Evolutionary conservation across 345 rosid genomes (phyloP).

Genomic region (Salix suchowensis): DNA sequence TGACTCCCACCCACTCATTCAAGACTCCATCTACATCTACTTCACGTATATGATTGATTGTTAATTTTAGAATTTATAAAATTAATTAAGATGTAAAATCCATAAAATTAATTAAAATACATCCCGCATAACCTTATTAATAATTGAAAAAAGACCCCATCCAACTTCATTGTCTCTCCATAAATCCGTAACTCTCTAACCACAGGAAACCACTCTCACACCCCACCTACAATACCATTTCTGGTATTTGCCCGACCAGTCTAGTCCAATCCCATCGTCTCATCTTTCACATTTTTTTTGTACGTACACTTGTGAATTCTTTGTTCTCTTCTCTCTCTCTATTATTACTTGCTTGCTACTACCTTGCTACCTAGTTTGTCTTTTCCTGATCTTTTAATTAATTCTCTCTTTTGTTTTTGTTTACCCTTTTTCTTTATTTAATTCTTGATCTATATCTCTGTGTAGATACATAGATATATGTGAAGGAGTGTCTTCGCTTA

Average conservation of each 20-base stretch:
- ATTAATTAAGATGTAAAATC: too few relatives aligned
- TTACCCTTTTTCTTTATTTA: not conserved
- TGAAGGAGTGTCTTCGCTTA: not conserved
- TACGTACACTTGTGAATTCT: not conserved
- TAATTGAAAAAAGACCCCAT: too few relatives aligned
- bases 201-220: not conserved
- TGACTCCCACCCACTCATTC: slow-evolving; percentile 58
- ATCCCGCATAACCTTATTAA: too few relatives aligned
- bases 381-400: not conserved
- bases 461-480: not conserved
- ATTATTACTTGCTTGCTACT: not conserved
- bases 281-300: slow-evolving; percentile 13
- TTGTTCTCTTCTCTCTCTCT: slow-evolving; percentile 24
- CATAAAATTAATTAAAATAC: too few relatives aligned
- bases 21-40: slow-evolving; percentile 20
- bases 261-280: slow-evolving; percentile 25
- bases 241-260: slow-evolving; percentile 22
- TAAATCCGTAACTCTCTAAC: not conserved
- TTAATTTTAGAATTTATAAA: too few relatives aligned
- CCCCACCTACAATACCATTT: not conserved
- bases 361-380: not conserved
- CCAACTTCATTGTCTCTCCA: slow-evolving; percentile 21
- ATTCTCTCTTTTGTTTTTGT: not conserved
- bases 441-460: slow-evolving; percentile 13
- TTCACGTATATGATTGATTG: too few relatives aligned